Evolutionary conservation across 345 rosid species (phyloP), one percentile per base, ranked within the genome.

Genomic region (Eucalyptus tenuipes): DNA sequence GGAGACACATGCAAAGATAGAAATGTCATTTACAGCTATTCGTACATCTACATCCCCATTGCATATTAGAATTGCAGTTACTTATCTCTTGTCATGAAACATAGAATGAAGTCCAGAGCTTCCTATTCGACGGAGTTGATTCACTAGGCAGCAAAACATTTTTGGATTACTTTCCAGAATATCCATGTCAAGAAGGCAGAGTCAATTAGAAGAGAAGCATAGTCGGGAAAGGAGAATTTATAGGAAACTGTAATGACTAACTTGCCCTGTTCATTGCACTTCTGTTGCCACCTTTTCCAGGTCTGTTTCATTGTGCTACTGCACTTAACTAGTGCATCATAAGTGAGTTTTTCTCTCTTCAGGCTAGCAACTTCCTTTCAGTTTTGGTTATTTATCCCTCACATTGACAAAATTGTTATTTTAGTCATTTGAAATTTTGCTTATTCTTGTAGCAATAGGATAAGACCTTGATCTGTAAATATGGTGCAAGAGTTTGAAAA

Each of bases 141-240:
- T 94, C 96, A 88, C 44, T 96, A 44, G 96, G 97, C 79, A 94
- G 94, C 93, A 94, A 95, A 91, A 93, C 93, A 31, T 96, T 96
- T 92, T 90, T 96, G 49, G 99, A 97, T 89, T 97, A 96, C 95
- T 97, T 96, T 89, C 99, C 99, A 2, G 98, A 89, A 89, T 96
- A 97, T 91, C 86, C 89, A 87, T 89, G 96, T 8, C 92, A 94
- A 86, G 95, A 94, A 84, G 99, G 98, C 45, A 88, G 89, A 59
- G 50, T 96, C 87, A 95, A 91, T 49, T 84, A 92, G 88, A 95
- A 93, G 71, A 92, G 97, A 84, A 96, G 96, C 87, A 88, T 96
- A 84, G 25, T 90, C 10, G 97, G 98, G 31, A 95, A 80, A 25
- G 98, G 97, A 91, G 94, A 95, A 85, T 93, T 95, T 87, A 75